Conservation (phyloP, 306 rosid genomes). For the Dryas drummondii region DNA sequence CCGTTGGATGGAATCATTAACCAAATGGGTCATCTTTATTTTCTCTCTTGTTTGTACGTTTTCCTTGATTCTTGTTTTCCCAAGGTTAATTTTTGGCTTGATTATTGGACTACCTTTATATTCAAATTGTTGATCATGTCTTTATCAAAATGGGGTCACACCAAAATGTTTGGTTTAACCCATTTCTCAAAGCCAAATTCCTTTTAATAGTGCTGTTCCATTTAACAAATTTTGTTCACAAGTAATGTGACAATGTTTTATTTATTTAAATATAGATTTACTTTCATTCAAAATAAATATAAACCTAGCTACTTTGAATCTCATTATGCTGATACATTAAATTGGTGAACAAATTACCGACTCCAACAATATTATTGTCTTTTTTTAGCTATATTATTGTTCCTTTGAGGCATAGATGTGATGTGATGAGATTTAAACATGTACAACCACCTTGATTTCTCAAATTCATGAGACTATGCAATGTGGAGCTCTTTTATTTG, state of each 20-base stretch:
- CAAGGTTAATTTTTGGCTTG: slow-evolving; percentile 27
- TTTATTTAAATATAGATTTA: too few species aligned
- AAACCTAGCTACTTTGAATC: too few species aligned
- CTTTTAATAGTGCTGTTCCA: too few species aligned
- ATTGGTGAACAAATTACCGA: too few species aligned
- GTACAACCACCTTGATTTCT: slow-evolving; percentile 29
- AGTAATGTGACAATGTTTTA: too few species aligned
- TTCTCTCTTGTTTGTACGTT: slow-evolving; percentile 21
- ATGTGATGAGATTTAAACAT: slow-evolving; percentile 36
- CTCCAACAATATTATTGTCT: too few species aligned
- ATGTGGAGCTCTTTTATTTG: slow-evolving; percentile 13
- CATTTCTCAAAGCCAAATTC: slow-evolving; percentile 28
- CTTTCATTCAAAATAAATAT: too few species aligned
- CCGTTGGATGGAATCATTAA: background rate
- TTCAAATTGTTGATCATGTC: slow-evolving; percentile 22
- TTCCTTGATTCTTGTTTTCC: slow-evolving; percentile 8
- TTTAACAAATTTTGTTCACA: too few species aligned
- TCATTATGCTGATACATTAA: too few species aligned
- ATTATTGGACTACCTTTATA: slow-evolving; percentile 17
- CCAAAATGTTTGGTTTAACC: slow-evolving; percentile 40
- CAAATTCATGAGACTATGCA: slow-evolving; percentile 28
- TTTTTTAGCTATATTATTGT: too few species aligned
- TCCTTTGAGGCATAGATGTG: background rate
- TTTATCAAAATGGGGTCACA: slow-evolving; percentile 7
- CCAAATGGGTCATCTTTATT: slow-evolving; percentile 8